Evolutionary conservation across 805 yeast genomes (phyloP), one percentile per base, ranked within the genome.

Genomic region (Yarrowia sp.): DNA sequence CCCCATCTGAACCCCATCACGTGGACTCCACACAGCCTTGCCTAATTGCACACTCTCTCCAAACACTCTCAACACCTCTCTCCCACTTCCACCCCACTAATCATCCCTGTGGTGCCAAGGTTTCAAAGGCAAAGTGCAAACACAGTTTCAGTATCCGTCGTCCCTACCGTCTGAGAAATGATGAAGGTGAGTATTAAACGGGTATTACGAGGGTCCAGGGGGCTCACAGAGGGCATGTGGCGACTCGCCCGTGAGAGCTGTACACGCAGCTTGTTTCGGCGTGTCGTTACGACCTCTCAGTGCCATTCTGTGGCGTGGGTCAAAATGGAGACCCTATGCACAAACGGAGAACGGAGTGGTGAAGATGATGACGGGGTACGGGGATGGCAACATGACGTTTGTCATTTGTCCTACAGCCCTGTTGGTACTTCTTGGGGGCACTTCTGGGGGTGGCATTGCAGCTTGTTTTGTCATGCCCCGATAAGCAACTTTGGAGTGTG

Each of bases 41-140:
- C 30, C 30, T 24, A 24, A 24, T 24, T 24, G 30, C 30, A 24
- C 30, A 24, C 30, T 24, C 30, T 24, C 30, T 24, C 30, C 30
- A 24, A 24, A 24, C 30, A 24, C 30, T 24, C 30, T 24, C 30
- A 24, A 24, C 30, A 17, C 17, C 42, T 52, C 33, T 12, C 58
- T 36, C 58, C 58, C 42, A 52, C 58, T 36, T 33, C 36, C 46
- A 42, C 64, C 49, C 52, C 65, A 58, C 52, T 58, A 42, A 56
- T 42, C 46, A 42, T 43, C 65, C 49, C 49, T 58, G 65, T 19
- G 49, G 52, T 43, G 65, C 52, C 43, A 58, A 58, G 65, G 52
- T 46, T 61, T 61, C 43, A 61, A 47, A 47, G 60, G 66, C 44
- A 55, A 55, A 55, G 61, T 40, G 61, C 61, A 55, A 55, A 55